Conservation (phyloP, 108 stramenopile genomes). For the Schizochytrium sp. region DNA sequence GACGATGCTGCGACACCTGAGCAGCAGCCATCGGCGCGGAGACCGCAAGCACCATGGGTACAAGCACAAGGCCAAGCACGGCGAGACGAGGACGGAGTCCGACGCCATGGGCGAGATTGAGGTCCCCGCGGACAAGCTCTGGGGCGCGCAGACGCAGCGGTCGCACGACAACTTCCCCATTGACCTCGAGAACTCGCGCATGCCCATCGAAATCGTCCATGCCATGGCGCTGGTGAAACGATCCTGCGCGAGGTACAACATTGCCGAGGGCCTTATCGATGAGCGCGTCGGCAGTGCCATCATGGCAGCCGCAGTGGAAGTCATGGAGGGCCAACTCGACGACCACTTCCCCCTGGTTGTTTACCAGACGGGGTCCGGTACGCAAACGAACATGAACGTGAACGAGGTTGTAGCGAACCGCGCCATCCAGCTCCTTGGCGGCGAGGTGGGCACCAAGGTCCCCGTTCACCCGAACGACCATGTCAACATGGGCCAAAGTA, state of each 20-base stretch:
- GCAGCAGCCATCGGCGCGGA: not conserved
- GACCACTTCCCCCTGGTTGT: slow-evolving; percentile 89
- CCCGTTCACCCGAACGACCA: slow-evolving; percentile 98
- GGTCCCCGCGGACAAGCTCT: slow-evolving; percentile 48
- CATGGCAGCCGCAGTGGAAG: slow-evolving; percentile 75
- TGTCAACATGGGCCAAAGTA: slow-evolving; percentile 89
- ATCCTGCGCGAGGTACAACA: slow-evolving; percentile 76
- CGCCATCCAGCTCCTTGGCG: slow-evolving; percentile 85
- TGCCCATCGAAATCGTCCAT: slow-evolving; percentile 84
- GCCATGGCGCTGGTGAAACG: slow-evolving; percentile 85
- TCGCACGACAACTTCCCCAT: slow-evolving; percentile 90
- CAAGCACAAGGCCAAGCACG: not conserved
- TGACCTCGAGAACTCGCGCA: slow-evolving; percentile 73
- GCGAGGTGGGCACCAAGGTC: slow-evolving; percentile 69
- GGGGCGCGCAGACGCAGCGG: slow-evolving; percentile 81
- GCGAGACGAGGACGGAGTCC: slow-evolving; percentile 18
- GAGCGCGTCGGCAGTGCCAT: slow-evolving; percentile 63
- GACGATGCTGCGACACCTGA: not conserved
- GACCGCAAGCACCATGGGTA: not conserved
- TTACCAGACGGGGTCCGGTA: slow-evolving; percentile 92
- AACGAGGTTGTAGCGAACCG: slow-evolving; percentile 95
- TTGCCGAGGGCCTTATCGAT: slow-evolving; percentile 57
- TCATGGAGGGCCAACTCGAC: slow-evolving; percentile 76
- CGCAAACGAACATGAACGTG: slow-evolving; percentile 98
- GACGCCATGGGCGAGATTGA: slow-evolving; percentile 45